Conservation (phyloP, 441 rosid species). For the Caryocar brasiliense region DNA sequence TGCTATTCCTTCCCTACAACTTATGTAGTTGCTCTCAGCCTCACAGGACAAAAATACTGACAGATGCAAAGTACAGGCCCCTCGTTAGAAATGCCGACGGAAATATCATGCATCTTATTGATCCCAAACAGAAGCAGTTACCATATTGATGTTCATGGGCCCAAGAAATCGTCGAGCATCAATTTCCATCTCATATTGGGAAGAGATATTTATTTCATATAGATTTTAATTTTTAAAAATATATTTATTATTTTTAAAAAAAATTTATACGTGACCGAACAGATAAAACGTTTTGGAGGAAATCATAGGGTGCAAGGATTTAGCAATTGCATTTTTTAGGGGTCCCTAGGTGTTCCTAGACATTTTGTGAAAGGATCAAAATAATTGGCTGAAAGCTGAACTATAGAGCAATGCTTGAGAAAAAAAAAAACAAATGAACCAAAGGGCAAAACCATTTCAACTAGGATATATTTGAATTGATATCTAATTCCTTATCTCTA, state of each 20-base stretch:
- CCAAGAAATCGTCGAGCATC: constrained; percentile 5
- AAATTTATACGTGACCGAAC: no score
- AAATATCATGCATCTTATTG: constrained; percentile 7
- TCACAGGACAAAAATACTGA: not conserved
- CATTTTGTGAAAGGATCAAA: not conserved
- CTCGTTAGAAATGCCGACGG: not conserved
- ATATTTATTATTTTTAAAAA: no score
- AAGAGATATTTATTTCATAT: no score
- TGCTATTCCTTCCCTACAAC: not conserved
- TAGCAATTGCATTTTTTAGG: not conserved
- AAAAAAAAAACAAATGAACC: no score
- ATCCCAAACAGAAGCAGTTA: constrained; percentile 10
- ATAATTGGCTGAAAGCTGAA: not conserved
- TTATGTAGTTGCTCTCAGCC: constrained; percentile 1
- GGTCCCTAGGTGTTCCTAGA: constrained; percentile 7
- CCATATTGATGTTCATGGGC: constrained; percentile 5
- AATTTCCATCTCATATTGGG: constrained; percentile 18
- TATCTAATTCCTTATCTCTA: constrained; percentile 6
- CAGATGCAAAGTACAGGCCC: constrained; percentile 5
- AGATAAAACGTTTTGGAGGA: no score
- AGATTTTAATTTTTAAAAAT: no score
- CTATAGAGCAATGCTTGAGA: constrained; percentile 4
- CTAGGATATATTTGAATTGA: not conserved
- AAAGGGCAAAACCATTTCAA: constrained; percentile 8
- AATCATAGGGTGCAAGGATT: not conserved